Evolutionary conservation across 495 filamentous ascomycete species (phyloP).

Genomic region (Jackrogersella minutella): DNA sequence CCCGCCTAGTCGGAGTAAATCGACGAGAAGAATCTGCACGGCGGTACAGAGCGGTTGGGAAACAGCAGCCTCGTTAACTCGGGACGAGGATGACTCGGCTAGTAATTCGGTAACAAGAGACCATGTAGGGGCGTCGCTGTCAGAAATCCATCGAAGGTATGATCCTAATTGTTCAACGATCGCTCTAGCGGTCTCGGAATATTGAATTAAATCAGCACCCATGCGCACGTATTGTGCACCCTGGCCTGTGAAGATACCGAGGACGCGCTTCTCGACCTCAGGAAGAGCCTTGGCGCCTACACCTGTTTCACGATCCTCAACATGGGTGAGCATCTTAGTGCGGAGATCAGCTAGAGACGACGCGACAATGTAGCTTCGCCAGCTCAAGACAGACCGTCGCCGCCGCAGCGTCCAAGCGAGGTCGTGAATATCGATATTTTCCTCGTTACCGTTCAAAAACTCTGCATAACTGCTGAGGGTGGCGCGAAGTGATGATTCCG

Average conservation of each 20-base stretch:
- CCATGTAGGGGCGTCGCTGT: not conserved
- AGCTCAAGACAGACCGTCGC: not conserved
- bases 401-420: not conserved
- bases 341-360: not conserved
- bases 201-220: not conserved
- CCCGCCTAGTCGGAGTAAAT: constrained; percentile 57
- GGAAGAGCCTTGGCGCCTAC: not conserved
- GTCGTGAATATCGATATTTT: not conserved
- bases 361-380: not conserved
- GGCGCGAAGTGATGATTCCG: not conserved
- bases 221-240: constrained; percentile 11
- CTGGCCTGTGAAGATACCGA: constrained; percentile 11
- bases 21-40: constrained; percentile 59
- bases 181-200: not conserved
- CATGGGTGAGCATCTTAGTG: not conserved
- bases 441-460: not conserved
- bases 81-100: not conserved
- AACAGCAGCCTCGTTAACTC: constrained; percentile 17
- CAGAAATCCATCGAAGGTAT: not conserved
- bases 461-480: not conserved
- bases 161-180: not conserved
- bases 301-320: not conserved
- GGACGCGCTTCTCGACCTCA: not conserved
- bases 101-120: not conserved
- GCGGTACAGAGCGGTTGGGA: constrained; percentile 29